Percentiles rank a stretch among this genome's conserved stretches.
These are phyloP conservation scores for Huntiella omanensis DNA, from an alignment of 2,329 filamentous ascomycete species.

Conservation along the genomic window DNA sequence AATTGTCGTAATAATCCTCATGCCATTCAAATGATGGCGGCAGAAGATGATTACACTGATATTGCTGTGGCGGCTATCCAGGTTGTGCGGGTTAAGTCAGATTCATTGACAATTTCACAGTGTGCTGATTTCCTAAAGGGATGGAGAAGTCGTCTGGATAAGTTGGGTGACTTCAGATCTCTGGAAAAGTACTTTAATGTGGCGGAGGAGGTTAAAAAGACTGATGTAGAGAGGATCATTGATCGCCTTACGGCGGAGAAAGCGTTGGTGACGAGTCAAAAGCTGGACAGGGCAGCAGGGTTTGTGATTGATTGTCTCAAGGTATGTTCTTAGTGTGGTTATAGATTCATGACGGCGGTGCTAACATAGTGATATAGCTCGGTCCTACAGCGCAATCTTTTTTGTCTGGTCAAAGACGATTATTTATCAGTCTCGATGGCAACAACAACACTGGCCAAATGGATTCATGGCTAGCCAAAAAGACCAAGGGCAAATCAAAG, in stretches of 20 bases:
- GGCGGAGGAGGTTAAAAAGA: constrained; percentile 50
- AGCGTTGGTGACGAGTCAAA: constrained; percentile 49
- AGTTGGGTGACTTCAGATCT: neutral
- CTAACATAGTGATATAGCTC: constrained; percentile 15
- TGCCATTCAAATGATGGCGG: constrained; percentile 29
- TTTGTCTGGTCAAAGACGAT: constrained; percentile 24
- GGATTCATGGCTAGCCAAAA: neutral
- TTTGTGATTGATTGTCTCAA: constrained; percentile 58
- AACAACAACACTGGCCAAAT: constrained; percentile 15
- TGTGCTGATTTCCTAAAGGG: constrained; percentile 75
- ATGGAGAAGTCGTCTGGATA: constrained; percentile 3
- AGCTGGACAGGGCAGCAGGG: constrained; percentile 36
- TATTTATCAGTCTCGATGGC: constrained; percentile 24
- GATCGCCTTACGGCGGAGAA: constrained; percentile 55
- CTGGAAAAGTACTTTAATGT: constrained; percentile 38
- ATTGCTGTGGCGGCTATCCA: constrained; percentile 51
- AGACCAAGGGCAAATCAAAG: constrained; percentile 20
- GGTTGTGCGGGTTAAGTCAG: constrained; percentile 41
- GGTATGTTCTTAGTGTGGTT: no score
- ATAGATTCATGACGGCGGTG: neutral
- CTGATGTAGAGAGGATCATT: constrained; percentile 71
- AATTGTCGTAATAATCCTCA: constrained; percentile 53
- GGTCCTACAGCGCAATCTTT: constrained; percentile 26
- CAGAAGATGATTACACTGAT: constrained; percentile 56
- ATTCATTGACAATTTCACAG: constrained; percentile 52